A percentile compares a stretch with the other conserved stretches of the same genome.
These are phyloP conservation scores for Maudiozyma pseudohumilis DNA, from an alignment of 805 yeast species.

Conservation along the genomic window DNA sequence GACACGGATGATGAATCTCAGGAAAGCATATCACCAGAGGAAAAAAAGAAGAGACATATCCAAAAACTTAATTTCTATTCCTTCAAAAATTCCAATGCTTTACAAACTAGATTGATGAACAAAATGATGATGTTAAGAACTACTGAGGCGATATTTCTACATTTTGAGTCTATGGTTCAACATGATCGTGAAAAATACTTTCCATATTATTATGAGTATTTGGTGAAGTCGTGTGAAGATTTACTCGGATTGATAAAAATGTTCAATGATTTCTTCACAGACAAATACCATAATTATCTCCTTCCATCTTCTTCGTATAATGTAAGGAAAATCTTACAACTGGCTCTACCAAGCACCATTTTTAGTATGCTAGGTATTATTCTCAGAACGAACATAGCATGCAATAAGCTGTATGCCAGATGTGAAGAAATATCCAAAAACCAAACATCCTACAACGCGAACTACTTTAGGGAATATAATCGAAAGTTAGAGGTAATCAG, in stretches of 20 bases:
- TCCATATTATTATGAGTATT: slow-evolving; percentile 18
- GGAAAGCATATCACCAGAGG: not conserved
- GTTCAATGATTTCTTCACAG: slow-evolving; percentile 19
- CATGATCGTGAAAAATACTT: slow-evolving; percentile 9
- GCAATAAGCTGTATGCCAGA: slow-evolving; percentile 11
- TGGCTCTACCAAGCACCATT: slow-evolving; percentile 21
- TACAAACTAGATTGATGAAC: slow-evolving; percentile 21
- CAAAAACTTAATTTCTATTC: slow-evolving; percentile 4
- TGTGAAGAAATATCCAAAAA: slow-evolving; percentile 9
- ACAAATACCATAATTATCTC: slow-evolving; percentile 12
- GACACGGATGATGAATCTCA: not conserved
- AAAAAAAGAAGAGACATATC: not conserved
- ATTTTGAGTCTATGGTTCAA: slow-evolving; percentile 18
- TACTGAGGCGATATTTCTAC: slow-evolving; percentile 21
- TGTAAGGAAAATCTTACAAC: slow-evolving; percentile 21
- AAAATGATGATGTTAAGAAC: slow-evolving; percentile 21
- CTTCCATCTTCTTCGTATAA: slow-evolving; percentile 17
- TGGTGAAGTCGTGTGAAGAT: slow-evolving; percentile 14
- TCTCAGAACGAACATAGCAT: slow-evolving; percentile 20
- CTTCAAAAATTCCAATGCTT: slow-evolving; percentile 12
- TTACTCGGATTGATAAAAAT: slow-evolving; percentile 13
- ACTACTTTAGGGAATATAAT: slow-evolving; percentile 3
- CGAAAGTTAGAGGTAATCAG: slow-evolving; percentile 16
- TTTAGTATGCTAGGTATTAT: slow-evolving; percentile 20
- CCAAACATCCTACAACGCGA: not conserved